Conservation (phyloP, 345 rosid genomes). For the rapeseed (Brassica napus) region Da-Ae NC_063452.1:3615001-3615500, state of each 20-base stretch:
- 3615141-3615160: background rate
- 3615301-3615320: slow-evolving; percentile 42
- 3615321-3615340: background rate
- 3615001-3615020: slow-evolving; percentile 50
- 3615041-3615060: background rate
- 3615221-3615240: slow-evolving; percentile 20
- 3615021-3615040: slow-evolving; percentile 54
- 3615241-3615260: slow-evolving; percentile 22
- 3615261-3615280: slow-evolving; percentile 33
- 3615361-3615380: slow-evolving; percentile 20
- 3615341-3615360: too few species aligned
- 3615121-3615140: slow-evolving; percentile 14
- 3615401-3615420: slow-evolving; percentile 47
- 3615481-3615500: slow-evolving; percentile 8
- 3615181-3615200: slow-evolving; percentile 6
- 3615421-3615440: background rate
- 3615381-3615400: slow-evolving; percentile 58
- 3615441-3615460: slow-evolving; percentile 1
- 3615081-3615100: background rate
- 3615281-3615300: background rate
- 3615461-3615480: slow-evolving; percentile 31
- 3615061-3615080: background rate
- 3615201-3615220: background rate
- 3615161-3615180: background rate
- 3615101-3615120: background rate